These are phyloP conservation scores for Quercus glauca DNA, from an alignment of 306 rosid genomes.

Conservation along the genomic window DNA sequence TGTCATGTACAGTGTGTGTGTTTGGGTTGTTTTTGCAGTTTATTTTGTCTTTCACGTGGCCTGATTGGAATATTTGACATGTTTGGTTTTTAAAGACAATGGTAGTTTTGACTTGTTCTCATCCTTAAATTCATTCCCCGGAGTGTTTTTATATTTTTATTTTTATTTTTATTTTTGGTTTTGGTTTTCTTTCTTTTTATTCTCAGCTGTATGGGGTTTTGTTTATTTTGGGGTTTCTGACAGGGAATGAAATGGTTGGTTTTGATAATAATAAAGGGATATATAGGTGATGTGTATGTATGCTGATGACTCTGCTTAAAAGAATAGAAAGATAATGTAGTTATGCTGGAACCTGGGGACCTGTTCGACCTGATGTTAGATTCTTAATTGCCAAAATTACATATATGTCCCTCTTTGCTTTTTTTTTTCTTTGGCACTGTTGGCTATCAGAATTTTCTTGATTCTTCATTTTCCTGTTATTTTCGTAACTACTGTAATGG, in stretches of 20 bases:
- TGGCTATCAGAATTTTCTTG: not conserved
- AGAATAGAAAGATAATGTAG: not conserved
- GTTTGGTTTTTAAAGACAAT: not conserved
- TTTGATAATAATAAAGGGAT: slow-evolving; percentile 11
- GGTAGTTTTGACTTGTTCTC: slow-evolving; percentile 7
- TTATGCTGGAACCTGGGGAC: slow-evolving; percentile 18
- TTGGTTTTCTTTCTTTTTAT: not conserved
- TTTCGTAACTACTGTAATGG: not conserved
- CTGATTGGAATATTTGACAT: not conserved
- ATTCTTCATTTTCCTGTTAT: slow-evolving; percentile 1
- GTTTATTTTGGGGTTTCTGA: not conserved
- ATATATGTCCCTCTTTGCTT: slow-evolving; percentile 29
- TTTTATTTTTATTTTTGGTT: not conserved
- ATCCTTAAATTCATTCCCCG: not conserved
- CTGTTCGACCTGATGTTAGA: not conserved
- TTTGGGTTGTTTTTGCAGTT: not conserved
- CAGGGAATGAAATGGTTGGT: slow-evolving; percentile 5
- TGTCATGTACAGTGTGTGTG: not conserved
- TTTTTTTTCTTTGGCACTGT: slow-evolving; percentile 2
- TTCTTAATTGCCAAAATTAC: slow-evolving; percentile 30
- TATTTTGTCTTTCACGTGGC: not conserved
- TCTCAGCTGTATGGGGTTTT: not conserved
- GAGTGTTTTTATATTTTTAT: not conserved
- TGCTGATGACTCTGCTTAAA: not conserved
- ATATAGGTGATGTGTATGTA: not conserved